These are phyloP conservation scores for Nemania serpens DNA, from an alignment of 2,329 filamentous ascomycete genomes.

Conservation along the genomic window DNA sequence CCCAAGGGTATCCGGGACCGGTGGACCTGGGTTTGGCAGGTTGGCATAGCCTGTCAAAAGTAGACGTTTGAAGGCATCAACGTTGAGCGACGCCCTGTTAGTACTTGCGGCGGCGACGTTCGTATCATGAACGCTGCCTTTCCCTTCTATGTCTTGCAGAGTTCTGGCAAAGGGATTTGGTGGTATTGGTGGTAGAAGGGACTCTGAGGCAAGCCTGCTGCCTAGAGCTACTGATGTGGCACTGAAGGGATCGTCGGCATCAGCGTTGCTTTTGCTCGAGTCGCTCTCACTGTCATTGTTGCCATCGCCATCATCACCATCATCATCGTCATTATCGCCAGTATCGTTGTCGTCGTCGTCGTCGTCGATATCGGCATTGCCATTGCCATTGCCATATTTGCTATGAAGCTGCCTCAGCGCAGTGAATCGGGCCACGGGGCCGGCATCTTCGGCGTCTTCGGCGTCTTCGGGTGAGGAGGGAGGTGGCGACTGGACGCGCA, in stretches of 20 bases:
- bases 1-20: slow-evolving; percentile 34
- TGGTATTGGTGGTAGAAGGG: slow-evolving; percentile 41
- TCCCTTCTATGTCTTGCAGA: slow-evolving; percentile 54
- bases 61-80: slow-evolving; percentile 76
- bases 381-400: background rate
- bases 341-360: no score
- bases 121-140: slow-evolving; percentile 39
- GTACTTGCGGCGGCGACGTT: slow-evolving; percentile 40
- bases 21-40: slow-evolving; percentile 35
- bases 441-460: slow-evolving; percentile 51
- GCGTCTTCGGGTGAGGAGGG: slow-evolving; percentile 62
- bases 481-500: slow-evolving; percentile 68
- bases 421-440: slow-evolving; percentile 37
- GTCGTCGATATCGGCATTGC: no score
- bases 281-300: slow-evolving; percentile 33
- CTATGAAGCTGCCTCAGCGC: slow-evolving; percentile 32
- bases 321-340: no score
- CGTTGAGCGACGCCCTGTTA: slow-evolving; percentile 63
- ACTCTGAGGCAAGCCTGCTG: slow-evolving; percentile 26
- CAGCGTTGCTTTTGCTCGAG: slow-evolving; percentile 37
- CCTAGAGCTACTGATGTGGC: slow-evolving; percentile 24
- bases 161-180: slow-evolving; percentile 64
- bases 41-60: slow-evolving; percentile 72
- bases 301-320: slow-evolving; percentile 29
- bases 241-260: slow-evolving; percentile 35